Conservation (phyloP, 352 stramenopile genomes). For the Aphanomyces stellatus region DNA sequence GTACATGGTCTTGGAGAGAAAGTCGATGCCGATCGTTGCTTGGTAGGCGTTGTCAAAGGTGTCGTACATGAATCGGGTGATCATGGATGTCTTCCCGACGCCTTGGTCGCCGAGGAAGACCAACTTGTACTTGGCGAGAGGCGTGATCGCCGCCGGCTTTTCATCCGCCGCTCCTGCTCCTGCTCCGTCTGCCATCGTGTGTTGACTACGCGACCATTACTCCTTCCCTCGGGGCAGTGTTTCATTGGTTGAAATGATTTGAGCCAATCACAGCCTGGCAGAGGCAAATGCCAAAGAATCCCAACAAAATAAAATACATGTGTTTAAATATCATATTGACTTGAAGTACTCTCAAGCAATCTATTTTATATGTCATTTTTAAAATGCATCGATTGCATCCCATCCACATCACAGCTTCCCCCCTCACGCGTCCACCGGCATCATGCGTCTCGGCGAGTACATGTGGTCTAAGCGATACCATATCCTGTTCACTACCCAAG, state of each 20-base stretch:
- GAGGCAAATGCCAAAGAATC: neutral
- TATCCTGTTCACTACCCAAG: slow-evolving; percentile 14
- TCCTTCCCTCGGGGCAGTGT: neutral
- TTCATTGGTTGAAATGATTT: slow-evolving; percentile 12
- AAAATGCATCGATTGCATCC: neutral
- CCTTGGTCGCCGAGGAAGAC: slow-evolving; percentile 95
- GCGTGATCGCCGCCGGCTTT: slow-evolving; percentile 46
- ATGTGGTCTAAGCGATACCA: slow-evolving; percentile 15
- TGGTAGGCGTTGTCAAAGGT: slow-evolving; percentile 97
- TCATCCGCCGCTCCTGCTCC: neutral
- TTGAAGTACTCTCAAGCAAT: no score
- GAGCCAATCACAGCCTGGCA: neutral
- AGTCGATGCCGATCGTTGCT: slow-evolving; percentile 99
- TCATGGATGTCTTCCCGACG: slow-evolving; percentile 99
- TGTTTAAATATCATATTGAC: neutral
- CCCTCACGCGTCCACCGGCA: neutral
- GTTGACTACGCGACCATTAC: neutral
- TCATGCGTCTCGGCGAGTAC: slow-evolving; percentile 17
- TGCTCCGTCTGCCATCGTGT: neutral
- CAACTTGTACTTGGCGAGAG: slow-evolving; percentile 91
- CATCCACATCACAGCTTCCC: neutral
- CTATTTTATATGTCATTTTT: neutral
- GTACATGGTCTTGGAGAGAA: slow-evolving; percentile 99
- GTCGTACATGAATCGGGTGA: slow-evolving; percentile 99
- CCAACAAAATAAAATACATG: neutral